Evolutionary conservation across 2,329 filamentous ascomycete genomes (phyloP).

Genomic region (Aspergillus japonicus): DNA sequence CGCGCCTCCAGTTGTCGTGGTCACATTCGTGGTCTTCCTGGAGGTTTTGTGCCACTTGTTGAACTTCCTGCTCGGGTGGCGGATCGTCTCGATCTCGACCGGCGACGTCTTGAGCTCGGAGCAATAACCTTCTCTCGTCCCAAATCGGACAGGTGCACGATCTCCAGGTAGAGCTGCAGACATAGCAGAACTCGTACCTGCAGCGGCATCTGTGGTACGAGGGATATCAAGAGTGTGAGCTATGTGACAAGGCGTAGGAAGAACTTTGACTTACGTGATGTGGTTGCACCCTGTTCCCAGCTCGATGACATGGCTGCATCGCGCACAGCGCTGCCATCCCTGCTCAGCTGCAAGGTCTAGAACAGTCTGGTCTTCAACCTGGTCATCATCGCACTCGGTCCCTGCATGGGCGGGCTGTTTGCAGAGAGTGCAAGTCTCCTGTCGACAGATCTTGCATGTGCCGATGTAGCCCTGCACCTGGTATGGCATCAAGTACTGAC

Average conservation of each 20-base stretch:
- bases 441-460: constrained; percentile 21
- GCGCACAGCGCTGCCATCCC: constrained; percentile 74
- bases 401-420: constrained; percentile 21
- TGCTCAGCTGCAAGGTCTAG: constrained; percentile 64
- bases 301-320: constrained; percentile 59
- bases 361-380: constrained; percentile 20
- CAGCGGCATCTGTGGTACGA: constrained; percentile 27
- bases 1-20: constrained; percentile 13
- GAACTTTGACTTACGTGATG: constrained; percentile 29
- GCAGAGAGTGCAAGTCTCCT: constrained; percentile 25
- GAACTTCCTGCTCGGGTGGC: constrained; percentile 6
- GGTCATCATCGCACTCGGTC: constrained; percentile 26
- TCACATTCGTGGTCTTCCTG: constrained; percentile 17
- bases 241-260: neutral
- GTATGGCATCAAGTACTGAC: constrained; percentile 23
- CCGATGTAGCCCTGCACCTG: constrained; percentile 17
- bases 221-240: neutral
- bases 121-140: constrained; percentile 26
- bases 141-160: constrained; percentile 27
- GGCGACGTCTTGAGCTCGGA: constrained; percentile 9
- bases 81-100: neutral
- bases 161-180: constrained; percentile 30
- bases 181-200: constrained; percentile 33
- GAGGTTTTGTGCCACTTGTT: constrained; percentile 8
- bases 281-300: constrained; percentile 34